Base-by-base conservation (phyloP, 208 protist genomes). In the Trypanosoma melophagium region DNA sequence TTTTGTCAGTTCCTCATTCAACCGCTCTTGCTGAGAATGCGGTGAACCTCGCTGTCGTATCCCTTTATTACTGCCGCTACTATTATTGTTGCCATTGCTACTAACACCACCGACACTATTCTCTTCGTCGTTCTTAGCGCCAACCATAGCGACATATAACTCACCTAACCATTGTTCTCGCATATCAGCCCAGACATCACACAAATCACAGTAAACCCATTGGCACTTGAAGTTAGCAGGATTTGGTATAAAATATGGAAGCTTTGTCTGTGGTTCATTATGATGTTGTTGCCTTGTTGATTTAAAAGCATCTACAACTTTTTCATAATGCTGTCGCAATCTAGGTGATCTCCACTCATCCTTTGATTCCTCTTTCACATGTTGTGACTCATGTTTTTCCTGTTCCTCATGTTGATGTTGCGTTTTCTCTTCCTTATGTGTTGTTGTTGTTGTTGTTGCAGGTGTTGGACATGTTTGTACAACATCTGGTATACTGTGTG, bases 201-300 rank as follows among this genome's bases (percentile, higher is more conserved):
- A 77, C n/a, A 74, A 64, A 2, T 50, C 65, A 58, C 88, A 94
- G 69, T 82, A 77, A 50, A 54, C 72, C 69, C 84, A 88, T 14
- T 71, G 74, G 53, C 88, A 94, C 3, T 74, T 70, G 51, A 90
- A 93, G 14, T 52, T 83, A 25, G 70, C 72, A 1, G 87, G 84
- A 65, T 93, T 93, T 3, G 79, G 87, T 25, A 93, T 89, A 61
- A 79, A 90, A 21, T 81, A 76, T 38, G 55, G 24, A n/a, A 45
- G 52, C 12, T 13, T n/a, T n/a, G 52, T 52, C 28, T 60, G 45
- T 31, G 44, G 25, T n/a, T 57, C 41, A 66, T 69, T 35, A 28
- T 53, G 19, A 45, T 60, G 28, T 19, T 10, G 7, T 5, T 10
- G 28, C 12, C 25, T 64, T 9, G 14, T 41, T 64, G 50, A 50